A percentile compares a stretch with the other conserved stretches of the same genome.
Evolutionary conservation across 2,329 filamentous ascomycete genomes (phyloP).

Genomic region (Xylariales sp.): DNA sequence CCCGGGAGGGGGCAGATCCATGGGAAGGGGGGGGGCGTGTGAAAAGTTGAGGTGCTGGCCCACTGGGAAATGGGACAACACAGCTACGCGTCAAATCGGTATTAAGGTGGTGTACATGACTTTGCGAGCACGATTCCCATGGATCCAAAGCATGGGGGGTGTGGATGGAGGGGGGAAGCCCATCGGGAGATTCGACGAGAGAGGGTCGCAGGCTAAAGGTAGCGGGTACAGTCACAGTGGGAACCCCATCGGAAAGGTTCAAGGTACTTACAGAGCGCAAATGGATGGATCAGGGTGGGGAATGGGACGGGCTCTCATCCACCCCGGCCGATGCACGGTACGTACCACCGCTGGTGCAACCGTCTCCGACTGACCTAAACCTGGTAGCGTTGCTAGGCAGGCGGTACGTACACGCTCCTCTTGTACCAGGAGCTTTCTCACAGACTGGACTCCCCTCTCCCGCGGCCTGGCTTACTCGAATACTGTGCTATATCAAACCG

Average conservation of each 20-base stretch:
- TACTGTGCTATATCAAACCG: no score
- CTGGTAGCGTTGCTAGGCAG: no score
- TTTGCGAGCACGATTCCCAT: constrained; percentile 3
- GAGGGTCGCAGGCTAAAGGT: background rate
- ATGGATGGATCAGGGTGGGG: no score
- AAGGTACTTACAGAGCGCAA: background rate
- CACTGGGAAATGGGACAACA: no score
- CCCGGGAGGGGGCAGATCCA: background rate
- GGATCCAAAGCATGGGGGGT: constrained; percentile 8
- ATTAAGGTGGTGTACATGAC: constrained; percentile 4
- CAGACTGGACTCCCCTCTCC: no score
- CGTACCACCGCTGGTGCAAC: no score
- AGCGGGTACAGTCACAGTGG: background rate
- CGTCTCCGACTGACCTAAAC: no score
- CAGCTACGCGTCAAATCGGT: constrained; percentile 5
- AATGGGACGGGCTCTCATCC: no score
- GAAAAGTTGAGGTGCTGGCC: background rate
- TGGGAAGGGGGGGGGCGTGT: constrained; percentile 1
- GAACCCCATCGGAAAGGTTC: background rate
- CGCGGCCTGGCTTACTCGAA: no score
- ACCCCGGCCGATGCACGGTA: no score
- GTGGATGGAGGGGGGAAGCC: background rate
- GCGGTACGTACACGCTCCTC: no score
- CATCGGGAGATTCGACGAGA: constrained; percentile 5
- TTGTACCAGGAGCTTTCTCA: no score